Percentiles rank a stretch among this genome's conserved stretches.
These are phyloP conservation scores for Aureobasidium sp. DNA, from an alignment of 2,329 filamentous ascomycete genomes.

Conservation along the genomic window DNA sequence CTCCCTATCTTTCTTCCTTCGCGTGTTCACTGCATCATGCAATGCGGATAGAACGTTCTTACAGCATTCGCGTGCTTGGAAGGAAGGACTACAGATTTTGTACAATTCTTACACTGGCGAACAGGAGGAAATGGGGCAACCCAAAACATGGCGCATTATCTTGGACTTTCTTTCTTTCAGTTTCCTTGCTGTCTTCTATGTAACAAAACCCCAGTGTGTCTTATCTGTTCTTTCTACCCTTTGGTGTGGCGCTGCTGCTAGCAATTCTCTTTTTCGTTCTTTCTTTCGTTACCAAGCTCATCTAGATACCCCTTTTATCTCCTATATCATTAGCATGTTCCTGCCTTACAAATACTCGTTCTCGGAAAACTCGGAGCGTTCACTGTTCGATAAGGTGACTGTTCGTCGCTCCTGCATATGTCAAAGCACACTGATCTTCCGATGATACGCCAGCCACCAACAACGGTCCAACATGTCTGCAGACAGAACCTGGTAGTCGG, in stretches of 20 bases:
- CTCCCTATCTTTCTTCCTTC: constrained; percentile 3
- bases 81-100: not conserved
- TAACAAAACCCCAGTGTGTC: not conserved
- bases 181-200: not conserved
- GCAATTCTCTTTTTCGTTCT: not conserved
- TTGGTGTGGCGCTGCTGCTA: not conserved
- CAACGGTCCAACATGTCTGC: not conserved
- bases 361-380: not conserved
- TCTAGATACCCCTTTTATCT: constrained; percentile 8
- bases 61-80: not conserved
- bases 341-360: not conserved
- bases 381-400: not conserved
- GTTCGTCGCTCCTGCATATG: not conserved
- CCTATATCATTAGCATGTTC: not conserved
- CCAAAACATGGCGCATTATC: not conserved
- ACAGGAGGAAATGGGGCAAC: constrained; percentile 8
- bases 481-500: not conserved
- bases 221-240: not conserved
- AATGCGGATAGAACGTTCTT: constrained; percentile 5
- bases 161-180: not conserved
- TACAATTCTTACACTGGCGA: not conserved
- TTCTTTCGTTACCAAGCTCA: constrained; percentile 4
- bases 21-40: constrained; percentile 1
- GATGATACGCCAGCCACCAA: not conserved
- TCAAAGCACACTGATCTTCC: not conserved